A percentile compares a stretch with the other conserved stretches of the same genome.
phyloP scores from a whole-genome alignment of 1,139 yeast species.

The Debaryomyces udenii region DNA sequence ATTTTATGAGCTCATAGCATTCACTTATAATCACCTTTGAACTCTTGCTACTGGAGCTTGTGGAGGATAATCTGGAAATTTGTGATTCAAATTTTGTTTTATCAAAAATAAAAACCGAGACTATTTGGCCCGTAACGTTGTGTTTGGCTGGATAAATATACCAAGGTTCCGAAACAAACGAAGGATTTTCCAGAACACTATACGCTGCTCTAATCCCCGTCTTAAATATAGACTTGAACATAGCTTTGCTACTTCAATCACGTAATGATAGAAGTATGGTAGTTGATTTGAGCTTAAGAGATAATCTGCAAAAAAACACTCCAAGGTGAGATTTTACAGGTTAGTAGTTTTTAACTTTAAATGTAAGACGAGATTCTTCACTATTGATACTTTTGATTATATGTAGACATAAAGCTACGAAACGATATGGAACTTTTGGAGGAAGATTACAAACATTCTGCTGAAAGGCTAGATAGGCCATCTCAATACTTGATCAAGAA shows the following conservation, averaged over 20 bases:
- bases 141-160: conserved; percentile 79
- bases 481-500: conserved; percentile 74
- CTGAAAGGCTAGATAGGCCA: conserved; percentile 74
- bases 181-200: conserved; percentile 70
- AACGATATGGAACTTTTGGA: conserved; percentile 53
- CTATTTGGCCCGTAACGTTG: conserved; percentile 57
- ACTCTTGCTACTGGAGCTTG: conserved; percentile 39
- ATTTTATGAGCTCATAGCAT: conserved; percentile 43
- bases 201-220: conserved; percentile 77
- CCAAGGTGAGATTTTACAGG: too few relatives aligned
- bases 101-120: conserved; percentile 86
- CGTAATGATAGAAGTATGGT: too few relatives aligned
- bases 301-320: too few relatives aligned
- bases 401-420: too few relatives aligned
- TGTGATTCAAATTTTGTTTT: conserved; percentile 71
- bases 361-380: too few relatives aligned
- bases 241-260: conserved; percentile 10
- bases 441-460: conserved; percentile 56
- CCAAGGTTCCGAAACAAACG: conserved; percentile 86
- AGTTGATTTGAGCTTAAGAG: too few relatives aligned
- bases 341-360: too few relatives aligned
- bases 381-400: too few relatives aligned
- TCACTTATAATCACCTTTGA: conserved; percentile 43
- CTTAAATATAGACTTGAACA: conserved; percentile 49
- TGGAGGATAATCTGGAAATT: conserved; percentile 55